phyloP scores from a whole-genome alignment of 148 eudicot species.

The Rheum nobile region DNA sequence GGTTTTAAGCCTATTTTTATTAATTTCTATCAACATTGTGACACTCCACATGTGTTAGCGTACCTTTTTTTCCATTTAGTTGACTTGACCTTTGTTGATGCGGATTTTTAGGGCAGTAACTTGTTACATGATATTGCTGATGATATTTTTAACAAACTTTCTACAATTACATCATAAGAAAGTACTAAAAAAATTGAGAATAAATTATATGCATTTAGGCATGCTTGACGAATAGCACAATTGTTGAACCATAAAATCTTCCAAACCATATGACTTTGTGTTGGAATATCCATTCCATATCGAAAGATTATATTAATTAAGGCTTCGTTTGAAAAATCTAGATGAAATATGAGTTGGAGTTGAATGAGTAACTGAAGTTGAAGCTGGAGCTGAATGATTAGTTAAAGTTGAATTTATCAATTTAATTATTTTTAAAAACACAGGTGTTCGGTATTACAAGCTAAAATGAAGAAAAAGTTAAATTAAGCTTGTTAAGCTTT shows the following conservation, averaged over 20 bases:
- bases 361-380: too few species aligned
- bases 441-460: too few species aligned
- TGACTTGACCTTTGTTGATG: slow-evolving; percentile 2
- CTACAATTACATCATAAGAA: not conserved
- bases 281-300: too few species aligned
- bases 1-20: not conserved
- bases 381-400: too few species aligned
- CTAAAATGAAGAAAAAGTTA: too few species aligned
- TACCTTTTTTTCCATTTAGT: not conserved
- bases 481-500: too few species aligned
- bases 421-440: too few species aligned
- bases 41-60: not conserved
- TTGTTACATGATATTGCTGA: not conserved
- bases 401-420: too few species aligned
- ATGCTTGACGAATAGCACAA: not conserved
- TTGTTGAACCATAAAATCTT: not conserved
- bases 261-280: not conserved
- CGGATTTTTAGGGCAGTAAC: not conserved
- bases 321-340: too few species aligned
- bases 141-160: not conserved
- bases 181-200: not conserved
- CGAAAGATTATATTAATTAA: too few species aligned
- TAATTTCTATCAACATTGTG: not conserved
- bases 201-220: not conserved
- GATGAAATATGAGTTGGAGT: too few species aligned